Base-by-base conservation (phyloP, 768 basidiomycete species). In the Fomitopsis serialis region DNA sequence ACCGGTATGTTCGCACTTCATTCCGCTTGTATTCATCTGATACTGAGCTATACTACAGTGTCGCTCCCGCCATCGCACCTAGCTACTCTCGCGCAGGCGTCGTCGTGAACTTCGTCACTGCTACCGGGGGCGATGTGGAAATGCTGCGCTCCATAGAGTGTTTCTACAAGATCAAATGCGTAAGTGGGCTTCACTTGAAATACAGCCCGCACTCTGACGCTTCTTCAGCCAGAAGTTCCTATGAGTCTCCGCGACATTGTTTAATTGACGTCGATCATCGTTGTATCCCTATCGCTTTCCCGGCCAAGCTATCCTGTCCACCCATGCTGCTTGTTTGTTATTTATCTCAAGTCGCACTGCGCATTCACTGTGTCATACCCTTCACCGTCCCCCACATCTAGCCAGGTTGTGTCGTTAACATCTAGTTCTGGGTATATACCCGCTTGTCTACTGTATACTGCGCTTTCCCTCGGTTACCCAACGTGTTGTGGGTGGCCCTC, bases 81-180 rank as follows among this genome's bases (percentile, higher is more conserved):
- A 86, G 67, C 68, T 88, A 92, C 66, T 80, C 85, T 37, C 85
- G 92, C 49, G 88, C 92, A 52, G 97, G 96, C 25, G 89, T 98
- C 50, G 80, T 97, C 55, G 80, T 99, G 65, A 98, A 96, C 69
- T 94, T 98, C 62, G 95, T 98, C 57, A 97, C 95, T 53, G 96
- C 95, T 51, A 94, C 93, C 13, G 94, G 95, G 27, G 95, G 94
- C 40, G 96, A 98, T 68, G 95, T 98, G 52, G 96, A 98, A 74
- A 97, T 98, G 94, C 75, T 98, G 57, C 82, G 96, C 65, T 91
- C 90, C 61, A 98, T 98, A 78, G 96, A 98, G 76, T 96, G 94
- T 79, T 96, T 93, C 74, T 98, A 96, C 79, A 92, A 92, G 91
- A 68, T 68, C 76, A 93, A 93, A 92, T 93, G 90, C 73, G 90